Evolutionary conservation across 2,329 filamentous ascomycete species (phyloP).

Genomic region (Botrytis squamosa): DNA sequence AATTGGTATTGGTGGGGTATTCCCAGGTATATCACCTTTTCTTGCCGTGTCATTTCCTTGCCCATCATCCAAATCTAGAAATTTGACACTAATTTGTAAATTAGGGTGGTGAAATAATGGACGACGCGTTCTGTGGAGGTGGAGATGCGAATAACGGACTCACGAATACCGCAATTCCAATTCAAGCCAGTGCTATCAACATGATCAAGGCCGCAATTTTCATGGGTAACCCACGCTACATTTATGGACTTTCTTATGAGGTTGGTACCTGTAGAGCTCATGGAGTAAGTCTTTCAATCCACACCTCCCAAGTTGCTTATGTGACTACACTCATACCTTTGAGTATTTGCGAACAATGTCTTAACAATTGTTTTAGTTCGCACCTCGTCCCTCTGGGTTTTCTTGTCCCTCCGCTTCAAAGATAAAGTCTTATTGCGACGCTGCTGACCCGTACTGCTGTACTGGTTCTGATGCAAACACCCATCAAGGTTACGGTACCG

Average conservation of each 20-base stretch:
- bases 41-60: neutral
- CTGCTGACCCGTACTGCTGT: conserved; percentile 61
- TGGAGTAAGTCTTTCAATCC: conserved; percentile 52
- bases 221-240: conserved; percentile 62
- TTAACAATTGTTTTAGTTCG: conserved; percentile 46
- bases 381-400: conserved; percentile 54
- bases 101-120: conserved; percentile 61
- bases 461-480: conserved; percentile 53
- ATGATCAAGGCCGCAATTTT: conserved; percentile 64
- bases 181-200: conserved; percentile 48
- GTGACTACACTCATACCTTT: neutral
- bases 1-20: conserved; percentile 62
- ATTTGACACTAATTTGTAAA: conserved; percentile 14
- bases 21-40: conserved; percentile 49
- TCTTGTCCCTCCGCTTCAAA: conserved; percentile 52
- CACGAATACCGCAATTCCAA: conserved; percentile 45
- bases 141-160: conserved; percentile 49
- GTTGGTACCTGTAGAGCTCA: conserved; percentile 58
- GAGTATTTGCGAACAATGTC: neutral
- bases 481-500: conserved; percentile 57
- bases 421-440: conserved; percentile 61
- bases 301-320: neutral
- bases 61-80: neutral
- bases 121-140: conserved; percentile 61
- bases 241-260: conserved; percentile 55